Evolutionary conservation across 116 monocot species (phyloP).

Genomic region (Zostera marina): DNA sequence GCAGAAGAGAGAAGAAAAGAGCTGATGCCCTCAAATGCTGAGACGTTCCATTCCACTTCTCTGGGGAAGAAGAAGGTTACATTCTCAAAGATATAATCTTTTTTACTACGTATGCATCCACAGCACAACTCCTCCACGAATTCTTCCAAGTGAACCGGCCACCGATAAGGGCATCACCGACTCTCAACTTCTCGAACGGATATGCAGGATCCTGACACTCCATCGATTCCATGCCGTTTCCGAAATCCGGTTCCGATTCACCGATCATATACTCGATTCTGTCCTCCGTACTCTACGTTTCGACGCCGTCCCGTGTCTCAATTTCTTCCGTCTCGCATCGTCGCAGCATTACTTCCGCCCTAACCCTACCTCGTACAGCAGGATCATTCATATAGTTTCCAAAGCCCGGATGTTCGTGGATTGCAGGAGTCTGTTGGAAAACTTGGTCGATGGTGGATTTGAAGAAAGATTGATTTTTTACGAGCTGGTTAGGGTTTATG

Average conservation of each 20-base stretch:
- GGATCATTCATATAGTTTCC: conserved; percentile 53
- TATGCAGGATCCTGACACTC: conserved; percentile 50
- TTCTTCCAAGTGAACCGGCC: neutral
- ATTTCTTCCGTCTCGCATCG: conserved; percentile 40
- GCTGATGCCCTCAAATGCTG: conserved; percentile 3
- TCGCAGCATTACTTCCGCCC: conserved; percentile 39
- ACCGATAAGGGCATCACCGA: conserved; percentile 2
- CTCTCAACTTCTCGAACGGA: conserved; percentile 45
- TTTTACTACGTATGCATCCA: neutral
- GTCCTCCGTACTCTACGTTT: conserved; percentile 57
- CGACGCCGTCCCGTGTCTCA: conserved; percentile 45
- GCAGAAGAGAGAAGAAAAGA: neutral
- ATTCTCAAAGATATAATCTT: conserved; percentile 1
- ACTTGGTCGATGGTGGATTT: conserved; percentile 10
- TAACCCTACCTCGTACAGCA: conserved; percentile 26
- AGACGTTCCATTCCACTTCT: neutral
- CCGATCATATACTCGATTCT: conserved; percentile 43
- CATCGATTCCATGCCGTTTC: conserved; percentile 54
- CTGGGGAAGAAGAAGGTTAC: neutral
- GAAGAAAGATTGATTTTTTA: conserved; percentile 28
- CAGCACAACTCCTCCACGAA: neutral
- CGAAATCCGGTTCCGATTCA: conserved; percentile 44
- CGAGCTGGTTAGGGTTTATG: conserved; percentile 41
- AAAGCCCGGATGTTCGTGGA: conserved; percentile 39
- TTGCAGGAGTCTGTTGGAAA: conserved; percentile 21